phyloP scores from a whole-genome alignment of 441 rosid species.

The Corymbia citriodora region DNA sequence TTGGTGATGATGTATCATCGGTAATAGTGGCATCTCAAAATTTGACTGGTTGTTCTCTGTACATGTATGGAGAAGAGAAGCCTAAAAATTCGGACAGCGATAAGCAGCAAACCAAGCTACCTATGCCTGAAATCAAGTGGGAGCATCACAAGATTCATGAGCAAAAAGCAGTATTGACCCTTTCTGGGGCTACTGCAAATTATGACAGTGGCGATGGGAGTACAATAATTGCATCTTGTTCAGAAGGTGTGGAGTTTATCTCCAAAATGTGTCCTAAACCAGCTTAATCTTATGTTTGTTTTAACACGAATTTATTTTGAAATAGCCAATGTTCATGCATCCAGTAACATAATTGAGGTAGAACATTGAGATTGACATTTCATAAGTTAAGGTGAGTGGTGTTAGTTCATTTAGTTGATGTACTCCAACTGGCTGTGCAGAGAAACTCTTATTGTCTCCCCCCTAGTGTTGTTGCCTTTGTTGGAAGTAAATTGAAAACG shows the following conservation, averaged over 20 bases:
- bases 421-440: background rate
- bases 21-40: constrained; percentile 67
- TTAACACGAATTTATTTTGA: background rate
- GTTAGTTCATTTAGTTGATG: background rate
- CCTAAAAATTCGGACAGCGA: constrained; percentile 34
- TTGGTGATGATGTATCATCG: constrained; percentile 75
- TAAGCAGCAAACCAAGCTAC: constrained; percentile 74
- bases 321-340: background rate
- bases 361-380: background rate
- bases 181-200: constrained; percentile 66
- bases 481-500: background rate
- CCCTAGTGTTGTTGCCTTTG: background rate
- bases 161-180: constrained; percentile 47
- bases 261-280: background rate
- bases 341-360: background rate
- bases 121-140: constrained; percentile 90
- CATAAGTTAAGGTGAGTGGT: background rate
- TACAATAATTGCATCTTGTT: constrained; percentile 74
- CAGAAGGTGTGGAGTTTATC: constrained; percentile 57
- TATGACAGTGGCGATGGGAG: constrained; percentile 95
- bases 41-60: constrained; percentile 64
- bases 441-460: background rate
- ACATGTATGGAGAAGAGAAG: constrained; percentile 90
- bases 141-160: constrained; percentile 75
- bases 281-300: background rate